Base-by-base conservation (phyloP, 257 asterid species). In the Eucommia ulmoides region DNA sequence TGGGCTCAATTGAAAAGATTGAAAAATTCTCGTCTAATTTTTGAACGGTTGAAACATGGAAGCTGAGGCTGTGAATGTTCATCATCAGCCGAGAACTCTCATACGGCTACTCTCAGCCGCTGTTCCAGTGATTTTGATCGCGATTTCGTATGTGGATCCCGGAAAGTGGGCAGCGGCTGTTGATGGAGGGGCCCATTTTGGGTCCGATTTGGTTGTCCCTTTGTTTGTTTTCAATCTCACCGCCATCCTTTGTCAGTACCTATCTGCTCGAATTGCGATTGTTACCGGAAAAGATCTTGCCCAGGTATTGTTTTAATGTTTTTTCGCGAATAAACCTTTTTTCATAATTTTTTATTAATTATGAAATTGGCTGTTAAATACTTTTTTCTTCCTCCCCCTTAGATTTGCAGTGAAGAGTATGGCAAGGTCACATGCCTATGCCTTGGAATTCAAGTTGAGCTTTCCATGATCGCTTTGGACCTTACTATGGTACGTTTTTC, bases 91-190 rank as follows among this genome's bases (percentile, higher is more conserved):
- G 63, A 65, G 61, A 62, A 58, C 62, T 51, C 60, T 68, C 57
- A 65, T 72, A 25, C 76, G 86, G 59, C 60, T 79, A 45, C 77
- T 91, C 72, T 69, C 89, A 66, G 86, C 96, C 61, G 74, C 68
- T 53, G 85, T 72, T 19, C 99, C 97, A 3, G 78, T 81, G 51
- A 79, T 91, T 54, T 82, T 83, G 68, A 59, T 91, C 62, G 82
- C 94, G 57, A 61, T 83, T 47, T 72, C 95, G 75, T 86, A 91
- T 72, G 74, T 91, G 33, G 99, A 83, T 65, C 99, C 99, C 57
- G 99, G 99, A 58, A 91, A 91, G 70, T 91, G 94, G 96, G 93
- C 93, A 24, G 83, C 83, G 53, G 68, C 82, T 54, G 74, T 86
- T 44, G 99, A 91, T 65, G 94, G 95, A 16, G 99, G 99, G 25